Base-by-base conservation (phyloP, 2,329 filamentous ascomycete species). In the Talaromyces sp. region DNA sequence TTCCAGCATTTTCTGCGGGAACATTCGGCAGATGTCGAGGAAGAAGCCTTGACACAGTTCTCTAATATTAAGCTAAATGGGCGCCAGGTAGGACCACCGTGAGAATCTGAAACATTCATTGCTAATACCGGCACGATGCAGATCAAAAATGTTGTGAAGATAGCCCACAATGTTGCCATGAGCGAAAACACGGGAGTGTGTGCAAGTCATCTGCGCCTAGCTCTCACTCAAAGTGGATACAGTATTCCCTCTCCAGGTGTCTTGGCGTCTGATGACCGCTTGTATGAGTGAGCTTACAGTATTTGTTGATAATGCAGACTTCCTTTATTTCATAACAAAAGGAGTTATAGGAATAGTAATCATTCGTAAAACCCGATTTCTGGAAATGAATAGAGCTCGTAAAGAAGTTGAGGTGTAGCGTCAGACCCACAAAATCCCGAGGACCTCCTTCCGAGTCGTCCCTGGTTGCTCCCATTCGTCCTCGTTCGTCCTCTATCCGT, bases 111-210 rank as follows among this genome's bases (percentile, higher is more conserved):
- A 57, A 19, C 19, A n/a, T 65, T 64, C 14, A 50, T 1, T 60
- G 1, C 27, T 54, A 50, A 57, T 31, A 66, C 16, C n/a, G 24
- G 27, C 19, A 59, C 31, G n/a, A 22, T 47, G 4, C 24, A 65
- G 62, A 67, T 65, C n/a, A 67, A 62, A 65, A 65, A 67, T 7
- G 49, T 62, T 41, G 22, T 67, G 2, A 64, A 64, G 24, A 47
- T 67, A 33, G 62, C 62, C 27, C 37, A 59, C 49, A 64, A 67
- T 65, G 27, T 67, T 45, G 43, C 50, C 24, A 14, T 59, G 10
- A 47, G 41, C 33, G 49, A 67, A 33, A 59, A 54, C 22, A 47
- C 24, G 8, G 10, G 33, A 19, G 27, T 64, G 5, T 33, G 19
- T 22, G 10, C 39, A 31, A 49, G 35, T 27, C 56, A 66, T 49